These are phyloP conservation scores for Cercospora sp. DNA, from an alignment of 2,329 filamentous ascomycete genomes.

Conservation along the genomic window DNA sequence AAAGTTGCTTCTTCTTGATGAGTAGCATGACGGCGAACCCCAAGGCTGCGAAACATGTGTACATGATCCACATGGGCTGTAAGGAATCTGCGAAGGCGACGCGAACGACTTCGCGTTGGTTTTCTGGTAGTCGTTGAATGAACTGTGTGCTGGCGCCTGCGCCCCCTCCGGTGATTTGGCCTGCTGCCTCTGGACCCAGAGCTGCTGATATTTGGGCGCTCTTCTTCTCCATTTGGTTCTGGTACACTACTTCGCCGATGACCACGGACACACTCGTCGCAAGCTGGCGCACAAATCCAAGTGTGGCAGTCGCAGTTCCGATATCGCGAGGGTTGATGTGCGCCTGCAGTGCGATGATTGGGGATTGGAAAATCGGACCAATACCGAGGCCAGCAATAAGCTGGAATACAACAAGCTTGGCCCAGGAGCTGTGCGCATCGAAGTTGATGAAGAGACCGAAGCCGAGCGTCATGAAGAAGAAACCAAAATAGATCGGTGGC, in stretches of 20 bases:
- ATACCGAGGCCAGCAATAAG: slow-evolving; percentile 64
- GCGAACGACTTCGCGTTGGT: slow-evolving; percentile 47
- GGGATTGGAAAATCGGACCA: slow-evolving; percentile 69
- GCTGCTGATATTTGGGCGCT: slow-evolving; percentile 50
- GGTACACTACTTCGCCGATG: slow-evolving; percentile 75
- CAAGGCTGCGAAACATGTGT: slow-evolving; percentile 44
- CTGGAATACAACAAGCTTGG: slow-evolving; percentile 54
- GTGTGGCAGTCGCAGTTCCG: slow-evolving; percentile 67
- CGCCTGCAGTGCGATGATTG: slow-evolving; percentile 68
- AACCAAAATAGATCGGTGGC: slow-evolving; percentile 54
- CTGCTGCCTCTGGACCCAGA: slow-evolving; percentile 55
- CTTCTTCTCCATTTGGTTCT: slow-evolving; percentile 68
- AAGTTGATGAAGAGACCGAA: slow-evolving; percentile 45
- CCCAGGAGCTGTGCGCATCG: slow-evolving; percentile 38
- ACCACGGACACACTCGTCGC: slow-evolving; percentile 69
- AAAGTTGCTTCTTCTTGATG: slow-evolving; percentile 47
- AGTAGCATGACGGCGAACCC: slow-evolving; percentile 45
- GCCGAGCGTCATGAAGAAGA: slow-evolving; percentile 43
- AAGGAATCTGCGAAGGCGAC: slow-evolving; percentile 48
- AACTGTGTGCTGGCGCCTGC: slow-evolving; percentile 63
- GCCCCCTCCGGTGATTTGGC: slow-evolving; percentile 58
- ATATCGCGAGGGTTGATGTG: slow-evolving; percentile 63
- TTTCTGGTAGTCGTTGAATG: slow-evolving; percentile 54
- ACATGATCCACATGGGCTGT: slow-evolving; percentile 54
- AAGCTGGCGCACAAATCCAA: slow-evolving; percentile 68